Conservation (phyloP, 768 basidiomycete species). For the Psilocybe azurescens region DNA sequence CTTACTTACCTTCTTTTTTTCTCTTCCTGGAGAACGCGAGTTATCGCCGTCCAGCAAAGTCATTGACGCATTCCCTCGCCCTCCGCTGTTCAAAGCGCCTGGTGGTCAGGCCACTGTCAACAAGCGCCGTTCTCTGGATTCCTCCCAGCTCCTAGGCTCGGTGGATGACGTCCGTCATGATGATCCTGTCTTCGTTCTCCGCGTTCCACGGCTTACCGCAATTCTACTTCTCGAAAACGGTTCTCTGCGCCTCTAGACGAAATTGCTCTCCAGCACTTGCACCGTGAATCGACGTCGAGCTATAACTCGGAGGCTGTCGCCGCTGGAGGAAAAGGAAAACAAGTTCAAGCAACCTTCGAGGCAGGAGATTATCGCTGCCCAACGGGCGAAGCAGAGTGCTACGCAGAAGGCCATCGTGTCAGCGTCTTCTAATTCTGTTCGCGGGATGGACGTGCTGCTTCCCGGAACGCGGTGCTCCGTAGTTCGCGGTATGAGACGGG, state of each 20-base stretch:
- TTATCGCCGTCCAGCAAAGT: constrained; percentile 82
- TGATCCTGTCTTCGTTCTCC: constrained; percentile 91
- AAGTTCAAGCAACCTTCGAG: constrained; percentile 54
- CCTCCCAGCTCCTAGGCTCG: constrained; percentile 69
- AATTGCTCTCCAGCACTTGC: constrained; percentile 74
- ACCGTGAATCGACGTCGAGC: constrained; percentile 73
- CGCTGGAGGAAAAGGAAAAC: constrained; percentile 29
- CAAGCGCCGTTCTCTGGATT: constrained; percentile 90
- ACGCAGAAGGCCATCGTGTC: constrained; percentile 85
- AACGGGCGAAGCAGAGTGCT: constrained; percentile 84
- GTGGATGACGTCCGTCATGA: constrained; percentile 77
- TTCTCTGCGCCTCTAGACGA: constrained; percentile 84
- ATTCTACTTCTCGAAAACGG: constrained; percentile 69
- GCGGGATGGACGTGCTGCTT: constrained; percentile 88
- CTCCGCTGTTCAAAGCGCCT: constrained; percentile 71
- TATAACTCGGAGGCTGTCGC: constrained; percentile 51
- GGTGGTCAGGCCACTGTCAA: constrained; percentile 63
- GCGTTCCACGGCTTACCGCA: constrained; percentile 82
- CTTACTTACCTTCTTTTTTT: not conserved
- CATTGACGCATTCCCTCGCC: constrained; percentile 79
- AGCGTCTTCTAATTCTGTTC: constrained; percentile 81
- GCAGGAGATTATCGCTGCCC: constrained; percentile 93
- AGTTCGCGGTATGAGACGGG: constrained; percentile 76
- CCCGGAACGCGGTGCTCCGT: constrained; percentile 84
- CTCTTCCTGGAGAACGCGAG: constrained; percentile 63